Percentiles rank a stretch among this genome's conserved stretches.
These are phyloP conservation scores for Sanghuangporus baumii DNA, from an alignment of 1,284 basidiomycete species.

Conservation along the genomic window DNA sequence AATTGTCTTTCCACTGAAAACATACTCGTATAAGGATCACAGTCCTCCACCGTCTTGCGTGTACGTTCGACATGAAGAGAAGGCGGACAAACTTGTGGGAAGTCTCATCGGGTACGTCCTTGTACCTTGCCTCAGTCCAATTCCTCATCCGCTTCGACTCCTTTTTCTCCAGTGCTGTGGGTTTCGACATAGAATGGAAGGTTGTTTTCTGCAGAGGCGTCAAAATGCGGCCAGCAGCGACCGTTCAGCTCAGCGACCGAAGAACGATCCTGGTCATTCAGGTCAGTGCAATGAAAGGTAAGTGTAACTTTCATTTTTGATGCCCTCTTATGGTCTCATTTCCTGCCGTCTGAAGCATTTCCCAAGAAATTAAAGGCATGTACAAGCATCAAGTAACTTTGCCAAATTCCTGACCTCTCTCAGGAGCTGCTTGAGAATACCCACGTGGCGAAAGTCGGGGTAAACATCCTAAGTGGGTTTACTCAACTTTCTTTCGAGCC, in stretches of 20 bases:
- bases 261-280: conserved; percentile 51
- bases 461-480: conserved; percentile 51
- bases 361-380: conserved; percentile 7
- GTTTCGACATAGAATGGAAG: conserved; percentile 60
- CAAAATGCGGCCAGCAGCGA: conserved; percentile 37
- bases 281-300: conserved; percentile 49
- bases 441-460: conserved; percentile 48
- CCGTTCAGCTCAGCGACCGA: conserved; percentile 47
- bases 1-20: neutral
- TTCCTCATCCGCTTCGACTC: neutral
- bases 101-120: conserved; percentile 33
- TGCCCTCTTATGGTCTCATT: neutral
- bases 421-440: conserved; percentile 45
- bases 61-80: conserved; percentile 36
- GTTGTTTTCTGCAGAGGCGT: conserved; percentile 31
- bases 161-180: conserved; percentile 37
- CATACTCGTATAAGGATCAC: conserved; percentile 39
- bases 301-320: neutral
- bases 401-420: too few species aligned
- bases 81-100: conserved; percentile 38
- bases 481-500: neutral
- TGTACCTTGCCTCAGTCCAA: neutral
- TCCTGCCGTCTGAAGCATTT: neutral
- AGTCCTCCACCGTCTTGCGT: conserved; percentile 31
- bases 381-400: neutral